Evolutionary conservation across 2,329 filamentous ascomycete genomes (phyloP).

Genomic region (Chaetothyriales sp.): DNA sequence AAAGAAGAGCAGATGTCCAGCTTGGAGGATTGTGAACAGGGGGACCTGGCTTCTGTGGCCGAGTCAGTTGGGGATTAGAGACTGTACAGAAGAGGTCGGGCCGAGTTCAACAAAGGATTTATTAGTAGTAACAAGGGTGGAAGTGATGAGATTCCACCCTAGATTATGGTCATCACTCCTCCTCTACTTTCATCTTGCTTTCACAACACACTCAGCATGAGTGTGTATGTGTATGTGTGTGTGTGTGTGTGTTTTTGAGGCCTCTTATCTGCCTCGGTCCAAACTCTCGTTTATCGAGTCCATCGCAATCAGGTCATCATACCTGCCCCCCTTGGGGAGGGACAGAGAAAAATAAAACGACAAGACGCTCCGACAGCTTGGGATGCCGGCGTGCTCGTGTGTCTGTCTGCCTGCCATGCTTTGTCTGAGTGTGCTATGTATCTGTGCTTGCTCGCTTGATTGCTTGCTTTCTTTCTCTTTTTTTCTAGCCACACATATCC

Average conservation of each 20-base stretch:
- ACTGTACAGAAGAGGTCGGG: neutral
- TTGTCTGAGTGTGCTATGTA: neutral
- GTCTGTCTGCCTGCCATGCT: neutral
- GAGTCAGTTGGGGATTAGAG: neutral
- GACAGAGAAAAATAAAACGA: neutral
- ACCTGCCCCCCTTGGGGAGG: neutral
- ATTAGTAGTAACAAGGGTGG: neutral
- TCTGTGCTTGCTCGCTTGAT: too few relatives aligned
- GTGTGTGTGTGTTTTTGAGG: neutral
- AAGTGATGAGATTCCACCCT: neutral
- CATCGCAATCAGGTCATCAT: neutral
- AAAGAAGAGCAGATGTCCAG: constrained; percentile 7
- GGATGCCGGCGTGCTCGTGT: neutral
- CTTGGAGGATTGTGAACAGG: neutral
- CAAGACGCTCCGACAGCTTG: neutral
- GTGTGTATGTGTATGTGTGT: neutral
- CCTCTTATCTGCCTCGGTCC: neutral
- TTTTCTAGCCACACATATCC: too few relatives aligned
- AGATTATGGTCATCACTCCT: neutral
- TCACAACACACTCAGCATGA: neutral
- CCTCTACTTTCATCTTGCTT: too few relatives aligned
- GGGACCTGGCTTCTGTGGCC: neutral
- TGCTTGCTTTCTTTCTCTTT: too few relatives aligned
- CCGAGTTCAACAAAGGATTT: neutral
- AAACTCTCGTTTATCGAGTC: neutral